phyloP scores from a whole-genome alignment of 2,329 filamentous ascomycete species.

The Fusarium zealandicum region DNA sequence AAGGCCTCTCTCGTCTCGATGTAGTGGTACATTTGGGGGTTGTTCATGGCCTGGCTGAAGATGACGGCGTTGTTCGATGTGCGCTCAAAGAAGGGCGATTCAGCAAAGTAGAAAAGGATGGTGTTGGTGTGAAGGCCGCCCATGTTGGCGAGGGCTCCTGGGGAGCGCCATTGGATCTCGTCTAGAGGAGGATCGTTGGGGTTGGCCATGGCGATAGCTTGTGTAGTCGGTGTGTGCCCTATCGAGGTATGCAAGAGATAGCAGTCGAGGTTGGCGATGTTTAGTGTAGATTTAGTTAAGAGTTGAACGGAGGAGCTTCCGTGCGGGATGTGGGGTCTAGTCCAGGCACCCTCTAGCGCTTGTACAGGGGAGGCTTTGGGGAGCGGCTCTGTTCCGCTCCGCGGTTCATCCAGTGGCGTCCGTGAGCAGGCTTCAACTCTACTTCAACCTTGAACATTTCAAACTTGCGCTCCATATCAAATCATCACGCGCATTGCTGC shows the following conservation, averaged over 20 bases:
- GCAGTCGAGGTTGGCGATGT: conserved; percentile 6
- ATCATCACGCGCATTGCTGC: neutral
- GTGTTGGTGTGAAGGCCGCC: conserved; percentile 69
- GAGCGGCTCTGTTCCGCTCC: conserved; percentile 26
- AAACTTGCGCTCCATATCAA: neutral
- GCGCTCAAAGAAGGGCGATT: conserved; percentile 72
- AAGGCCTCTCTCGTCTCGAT: conserved; percentile 69
- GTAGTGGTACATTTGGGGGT: conserved; percentile 63
- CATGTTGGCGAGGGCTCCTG: conserved; percentile 57
- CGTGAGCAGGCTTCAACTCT: neutral
- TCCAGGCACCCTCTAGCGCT: conserved; percentile 20
- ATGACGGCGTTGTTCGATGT: conserved; percentile 73
- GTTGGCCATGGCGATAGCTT: conserved; percentile 51
- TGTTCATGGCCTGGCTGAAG: conserved; percentile 67
- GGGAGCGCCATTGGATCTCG: conserved; percentile 72
- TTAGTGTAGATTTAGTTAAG: conserved; percentile 7
- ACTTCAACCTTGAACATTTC: conserved; percentile 3
- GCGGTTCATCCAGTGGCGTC: conserved; percentile 14
- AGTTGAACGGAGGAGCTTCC: conserved; percentile 17
- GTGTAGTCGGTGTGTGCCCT: no score
- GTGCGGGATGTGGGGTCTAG: conserved; percentile 25
- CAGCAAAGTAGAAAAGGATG: conserved; percentile 72
- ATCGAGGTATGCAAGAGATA: neutral
- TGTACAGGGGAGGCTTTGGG: neutral
- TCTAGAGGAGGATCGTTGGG: conserved; percentile 64